Percentiles rank a stretch among this genome's conserved stretches.
Evolutionary conservation across 352 stramenopile genomes (phyloP).

Genomic region (Phytophthora tubulina): DNA sequence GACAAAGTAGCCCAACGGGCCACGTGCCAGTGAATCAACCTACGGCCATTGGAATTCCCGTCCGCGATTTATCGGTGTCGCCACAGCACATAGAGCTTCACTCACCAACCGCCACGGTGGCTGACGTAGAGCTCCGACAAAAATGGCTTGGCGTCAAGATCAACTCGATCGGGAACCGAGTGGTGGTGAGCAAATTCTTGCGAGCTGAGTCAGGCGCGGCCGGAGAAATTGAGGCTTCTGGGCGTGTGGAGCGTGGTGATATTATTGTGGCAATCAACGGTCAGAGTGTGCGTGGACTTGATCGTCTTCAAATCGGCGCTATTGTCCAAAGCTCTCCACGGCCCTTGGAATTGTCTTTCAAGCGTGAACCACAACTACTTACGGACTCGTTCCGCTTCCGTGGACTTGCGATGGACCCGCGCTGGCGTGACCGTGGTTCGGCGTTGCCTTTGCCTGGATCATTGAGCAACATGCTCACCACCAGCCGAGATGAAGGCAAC

Average conservation of each 20-base stretch:
- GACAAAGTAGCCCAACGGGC: constrained; percentile 33
- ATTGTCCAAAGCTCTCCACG: constrained; percentile 67
- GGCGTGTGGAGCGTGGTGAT: constrained; percentile 64
- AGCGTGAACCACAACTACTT: constrained; percentile 58
- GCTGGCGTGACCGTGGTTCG: constrained; percentile 70
- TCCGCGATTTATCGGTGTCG: constrained; percentile 21
- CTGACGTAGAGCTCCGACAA: constrained; percentile 64
- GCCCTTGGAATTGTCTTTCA: constrained; percentile 69
- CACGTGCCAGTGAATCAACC: constrained; percentile 12
- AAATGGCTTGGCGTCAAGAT: constrained; percentile 85
- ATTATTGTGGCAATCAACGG: constrained; percentile 75
- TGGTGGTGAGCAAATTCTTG: constrained; percentile 82
- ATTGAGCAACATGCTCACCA: constrained; percentile 49
- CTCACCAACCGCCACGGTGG: constrained; percentile 12
- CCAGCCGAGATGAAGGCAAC: constrained; percentile 18
- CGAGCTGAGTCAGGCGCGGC: constrained; percentile 60
- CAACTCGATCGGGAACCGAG: constrained; percentile 74
- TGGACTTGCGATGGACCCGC: constrained; percentile 56
- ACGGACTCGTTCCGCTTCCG: constrained; percentile 68
- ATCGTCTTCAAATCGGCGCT: constrained; percentile 67
- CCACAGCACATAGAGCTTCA: constrained; percentile 27
- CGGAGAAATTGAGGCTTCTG: constrained; percentile 80
- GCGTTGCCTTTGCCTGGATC: constrained; percentile 55
- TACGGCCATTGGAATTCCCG: constrained; percentile 31
- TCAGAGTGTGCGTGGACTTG: constrained; percentile 63